Evolutionary conservation across 345 rosid species (phyloP), one percentile per base, ranked within the genome.

Genomic region (Acer campestre): DNA sequence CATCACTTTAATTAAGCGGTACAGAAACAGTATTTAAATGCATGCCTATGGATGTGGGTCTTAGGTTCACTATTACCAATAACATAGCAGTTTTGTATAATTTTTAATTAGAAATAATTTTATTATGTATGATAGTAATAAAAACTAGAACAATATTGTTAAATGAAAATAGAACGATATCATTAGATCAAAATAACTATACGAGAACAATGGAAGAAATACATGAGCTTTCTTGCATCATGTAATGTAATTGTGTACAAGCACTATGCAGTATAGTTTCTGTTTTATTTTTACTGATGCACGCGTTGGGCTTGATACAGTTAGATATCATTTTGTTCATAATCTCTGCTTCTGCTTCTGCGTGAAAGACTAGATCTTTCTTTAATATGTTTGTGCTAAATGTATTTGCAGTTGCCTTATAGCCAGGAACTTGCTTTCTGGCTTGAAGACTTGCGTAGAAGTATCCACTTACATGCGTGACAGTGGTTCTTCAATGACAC

Each of bases 361-460:
- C 53, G 46, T 71, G 38, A 64, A 25, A 63, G 73, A 75, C 74
- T 38, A 2, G 68, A 77, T 69, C 70, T 67, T 83, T 53, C 18
- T 59, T 29, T 67, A 40, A 75, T 65, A 25, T 35, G 31, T 35
- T 40, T 35, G 42, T 55, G 25, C 56, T 25, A 69, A 78, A 68
- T 76, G 75, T 62, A 10, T 80, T 74, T 82, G 82, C 93, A 96
- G 99, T 83, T 96, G 99, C 87, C 98, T 96, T 81, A 96, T 96
- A 69, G 94, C 99, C 65, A 94, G 97, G 82, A 96, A 96, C 84
- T 78, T 96, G 76, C 99, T 96, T 79, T 90, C 92, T 83, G 99
- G 99, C 82, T 86, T 96, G 86, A 96, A 90, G 91, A 90, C 97
- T 85, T 96, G 99, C 83, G 78, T 87, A 74, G 99, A 96, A 81